Evolutionary conservation across 352 stramenopile species (phyloP), one percentile per base, ranked within the genome.

Genomic region (Pythium guiyangense): DNA sequence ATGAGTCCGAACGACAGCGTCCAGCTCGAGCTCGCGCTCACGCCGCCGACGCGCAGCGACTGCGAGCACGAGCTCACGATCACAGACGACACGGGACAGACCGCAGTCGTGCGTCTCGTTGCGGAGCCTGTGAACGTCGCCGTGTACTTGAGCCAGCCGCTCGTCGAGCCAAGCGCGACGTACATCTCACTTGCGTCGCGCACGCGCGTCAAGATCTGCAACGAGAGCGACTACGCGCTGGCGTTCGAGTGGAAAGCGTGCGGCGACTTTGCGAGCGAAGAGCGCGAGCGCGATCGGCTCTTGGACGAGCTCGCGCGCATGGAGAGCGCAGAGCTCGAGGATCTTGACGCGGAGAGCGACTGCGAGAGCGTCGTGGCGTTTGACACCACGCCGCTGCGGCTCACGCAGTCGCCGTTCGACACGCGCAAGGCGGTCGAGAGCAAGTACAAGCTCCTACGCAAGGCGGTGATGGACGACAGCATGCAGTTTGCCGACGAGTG

Each of bases 401-500:
- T 50, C 57, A 60, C 61, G 6, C 59, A 74, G 29, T 90, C 73
- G 15, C 70, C 76, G 9, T 95, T 93, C 54, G 69, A 89, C 26
- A 60, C 60, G 22, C 64, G 67, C 45, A 88, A 83, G 40, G 69
- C 78, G 3, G 68, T 98, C 26, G 80, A 94, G 37, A 87, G 71
- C 47, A 98, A 98, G 79, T 98, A 98, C 74, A 74, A 70, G 44
- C 84, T 97, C 49, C 62, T 98, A 34, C 76, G 85, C 25, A 94
- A 95, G 60, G 92, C 94, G 4, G 72, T 90, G 0, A 68, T 88
- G 6, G 86, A 97, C 31, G 95, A 98, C 64, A 59, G 58, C 0
- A 97, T 98, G 91, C 88, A 96, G 29, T 98, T 98, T 49, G 83
- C 93, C 17, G 78, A 98, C 67, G 84, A 96, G 14, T 95, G 88